Evolutionary conservation across 2,329 filamentous ascomycete species (phyloP), one percentile per base, ranked within the genome.

Genomic region (Daldinia sp.): DNA sequence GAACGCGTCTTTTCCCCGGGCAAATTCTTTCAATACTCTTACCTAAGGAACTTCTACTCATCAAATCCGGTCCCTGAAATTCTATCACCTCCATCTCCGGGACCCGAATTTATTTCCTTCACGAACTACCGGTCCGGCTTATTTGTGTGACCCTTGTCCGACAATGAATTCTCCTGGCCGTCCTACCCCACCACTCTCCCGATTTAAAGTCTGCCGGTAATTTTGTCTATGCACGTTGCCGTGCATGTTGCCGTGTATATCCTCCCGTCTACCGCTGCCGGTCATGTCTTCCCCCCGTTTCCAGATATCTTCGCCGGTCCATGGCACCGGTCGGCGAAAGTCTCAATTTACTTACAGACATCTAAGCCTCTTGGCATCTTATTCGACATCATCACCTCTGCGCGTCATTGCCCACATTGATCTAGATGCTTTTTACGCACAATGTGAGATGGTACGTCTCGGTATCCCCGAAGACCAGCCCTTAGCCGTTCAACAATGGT

Each of bases 341-440:
- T 98, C 94, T 15, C 87, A 86, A 65, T 98, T 96, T 81, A 98
- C 93, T 2, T 93, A 92, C 78, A 92, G 92, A 68, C 90, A 98
- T 60, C 86, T 98, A 15, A 85, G 88, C 37, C 90, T 94, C 71
- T 87, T 98, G 64, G 88, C 90, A 6, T 86, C 89, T 9, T 93
- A 87, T 72, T 89, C 88, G 37, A 85, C 90, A 0, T 88, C 89
- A 7, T 93, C 89, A 57, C 95, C 95, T 1, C 85, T 99, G 39
- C 90, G 96, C 51, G 92, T 97, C 30, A 89, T 98, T 73, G 93
- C 93, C 6, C 94, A 98, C 79, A 89, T 98, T 70, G 96, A 99
- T 76, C 89, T 99, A 67, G 96, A 99, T 87, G 95, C 95, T 42
- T 99, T 99, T 81, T 99, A 99, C 79, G 92, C 92, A 3, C 96